Conservation (phyloP, 441 rosid genomes). For the Populus hybrid region DNA sequence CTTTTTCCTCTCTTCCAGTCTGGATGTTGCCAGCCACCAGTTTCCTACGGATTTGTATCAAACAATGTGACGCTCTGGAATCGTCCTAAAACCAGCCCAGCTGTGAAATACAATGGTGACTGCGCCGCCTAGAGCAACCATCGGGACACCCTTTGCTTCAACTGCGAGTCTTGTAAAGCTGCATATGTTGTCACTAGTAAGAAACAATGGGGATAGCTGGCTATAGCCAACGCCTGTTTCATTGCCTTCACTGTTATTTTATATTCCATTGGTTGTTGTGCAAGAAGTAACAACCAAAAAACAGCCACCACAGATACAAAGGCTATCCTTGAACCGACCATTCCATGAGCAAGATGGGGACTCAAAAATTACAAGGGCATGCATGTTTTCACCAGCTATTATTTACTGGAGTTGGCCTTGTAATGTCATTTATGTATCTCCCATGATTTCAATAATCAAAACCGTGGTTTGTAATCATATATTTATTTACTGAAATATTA, state of each 20-base stretch:
- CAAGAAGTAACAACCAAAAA: constrained; percentile 30
- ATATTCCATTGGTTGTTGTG: constrained; percentile 53
- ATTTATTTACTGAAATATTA: no score
- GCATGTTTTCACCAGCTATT: no score
- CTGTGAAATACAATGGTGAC: constrained; percentile 20
- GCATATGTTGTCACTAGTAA: constrained; percentile 45
- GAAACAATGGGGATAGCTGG: constrained; percentile 48
- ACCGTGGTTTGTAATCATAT: no score
- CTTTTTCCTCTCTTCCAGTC: constrained; percentile 25
- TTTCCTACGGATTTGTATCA: constrained; percentile 40
- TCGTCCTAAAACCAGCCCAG: constrained; percentile 5
- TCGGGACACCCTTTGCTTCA: constrained; percentile 40
- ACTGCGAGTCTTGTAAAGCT: constrained; percentile 51
- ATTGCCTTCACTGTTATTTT: constrained; percentile 33
- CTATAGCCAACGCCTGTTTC: constrained; percentile 35
- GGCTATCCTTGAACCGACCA: constrained; percentile 30
- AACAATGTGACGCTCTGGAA: constrained; percentile 46
- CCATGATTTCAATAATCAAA: no score
- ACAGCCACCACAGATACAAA: constrained; percentile 5
- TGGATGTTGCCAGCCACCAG: constrained; percentile 74
- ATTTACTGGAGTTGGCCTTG: no score
- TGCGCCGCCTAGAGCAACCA: constrained; percentile 57
- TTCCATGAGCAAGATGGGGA: no score
- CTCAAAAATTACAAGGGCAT: no score
- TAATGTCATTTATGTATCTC: no score